Evolutionary conservation across 2,329 filamentous ascomycete species (phyloP), one percentile per base, ranked within the genome.

Genomic region (Pestalotiopsis sp.): DNA sequence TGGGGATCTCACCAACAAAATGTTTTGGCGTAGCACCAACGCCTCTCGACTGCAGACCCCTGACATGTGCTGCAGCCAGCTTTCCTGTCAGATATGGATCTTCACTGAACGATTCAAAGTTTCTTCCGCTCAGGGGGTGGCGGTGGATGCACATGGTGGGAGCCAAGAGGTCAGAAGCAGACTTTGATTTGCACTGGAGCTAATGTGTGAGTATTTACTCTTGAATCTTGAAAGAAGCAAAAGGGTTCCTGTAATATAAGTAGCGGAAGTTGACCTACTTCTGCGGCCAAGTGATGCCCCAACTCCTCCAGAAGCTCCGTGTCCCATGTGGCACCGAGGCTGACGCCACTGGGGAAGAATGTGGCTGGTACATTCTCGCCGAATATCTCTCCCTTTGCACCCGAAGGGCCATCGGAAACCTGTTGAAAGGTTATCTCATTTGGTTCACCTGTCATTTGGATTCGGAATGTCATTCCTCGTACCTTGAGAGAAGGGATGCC

Each of bases 381-480:
- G 82, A 91, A 92, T 72, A 87, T 88, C 56, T 87, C 89, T 66
- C 90, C 91, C 71, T 91, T 84, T 38, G 91, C 87, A 66, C 91
- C 91, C 76, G 92, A 92, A 45, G 91, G 91, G 0, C 91, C 91
- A 73, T 93, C 91, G 49, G 88, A 87, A 61, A 90, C 83, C 65
- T 90, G 87, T 45, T 92, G 82, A 39, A 7, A 31, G 7, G 25
- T 31, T 17, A 11, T 12, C 14, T 39, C 25, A 36, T 1, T 31
- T 62, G 20, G n/a, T 11, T 62, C 12, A n/a, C 5, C n/a, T n/a
- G 1, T 31, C 2, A 13, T n/a, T 13, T 27, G 11, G 13, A 17
- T 7, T 9, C 0, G 25, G 7, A 31, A 36, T 20, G 25, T 31
- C 13, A 39, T 6, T 13, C 38, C 12, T 36, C 25, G 2, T 62